Evolutionary conservation across 441 rosid species (phyloP).

Genomic region (Arabidopsis lyrata): DNA sequence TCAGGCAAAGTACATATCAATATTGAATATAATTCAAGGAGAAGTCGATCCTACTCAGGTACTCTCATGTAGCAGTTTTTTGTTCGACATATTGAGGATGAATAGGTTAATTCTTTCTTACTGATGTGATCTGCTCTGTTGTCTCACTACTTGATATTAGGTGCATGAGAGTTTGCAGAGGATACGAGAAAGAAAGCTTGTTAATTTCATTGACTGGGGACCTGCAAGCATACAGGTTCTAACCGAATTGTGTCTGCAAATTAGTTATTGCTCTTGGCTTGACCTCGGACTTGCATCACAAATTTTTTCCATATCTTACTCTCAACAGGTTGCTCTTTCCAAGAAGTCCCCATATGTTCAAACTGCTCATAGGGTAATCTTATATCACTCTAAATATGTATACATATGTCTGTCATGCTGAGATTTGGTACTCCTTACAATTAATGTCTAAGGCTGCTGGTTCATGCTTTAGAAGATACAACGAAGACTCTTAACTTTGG

Average conservation of each 20-base stretch:
- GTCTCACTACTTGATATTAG: constrained; percentile 49
- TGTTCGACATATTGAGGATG: constrained; percentile 21
- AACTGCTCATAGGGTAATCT: constrained; percentile 90
- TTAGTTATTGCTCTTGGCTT: constrained; percentile 17
- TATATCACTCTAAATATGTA: constrained; percentile 9
- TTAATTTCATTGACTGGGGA: constrained; percentile 99
- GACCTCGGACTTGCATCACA: constrained; percentile 31
- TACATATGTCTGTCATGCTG: background rate
- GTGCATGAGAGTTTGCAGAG: constrained; percentile 98
- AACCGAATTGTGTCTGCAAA: background rate
- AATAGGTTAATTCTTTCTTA: background rate
- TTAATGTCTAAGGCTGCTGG: background rate
- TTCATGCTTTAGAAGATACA: background rate
- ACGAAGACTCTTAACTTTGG: constrained; percentile 3
- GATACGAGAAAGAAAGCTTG: constrained; percentile 99
- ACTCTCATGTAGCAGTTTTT: constrained; percentile 1
- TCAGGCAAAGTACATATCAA: constrained; percentile 97
- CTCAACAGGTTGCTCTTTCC: constrained; percentile 83
- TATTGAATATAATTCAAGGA: constrained; percentile 97
- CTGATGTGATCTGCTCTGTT: constrained; percentile 16
- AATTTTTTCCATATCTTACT: constrained; percentile 16
- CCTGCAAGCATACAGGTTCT: constrained; percentile 98
- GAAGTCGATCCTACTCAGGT: constrained; percentile 99
- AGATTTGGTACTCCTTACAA: background rate
- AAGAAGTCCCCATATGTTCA: constrained; percentile 98